Evolutionary conservation across 345 rosid species (phyloP).

Genomic region (Nasturtium officinale): DNA sequence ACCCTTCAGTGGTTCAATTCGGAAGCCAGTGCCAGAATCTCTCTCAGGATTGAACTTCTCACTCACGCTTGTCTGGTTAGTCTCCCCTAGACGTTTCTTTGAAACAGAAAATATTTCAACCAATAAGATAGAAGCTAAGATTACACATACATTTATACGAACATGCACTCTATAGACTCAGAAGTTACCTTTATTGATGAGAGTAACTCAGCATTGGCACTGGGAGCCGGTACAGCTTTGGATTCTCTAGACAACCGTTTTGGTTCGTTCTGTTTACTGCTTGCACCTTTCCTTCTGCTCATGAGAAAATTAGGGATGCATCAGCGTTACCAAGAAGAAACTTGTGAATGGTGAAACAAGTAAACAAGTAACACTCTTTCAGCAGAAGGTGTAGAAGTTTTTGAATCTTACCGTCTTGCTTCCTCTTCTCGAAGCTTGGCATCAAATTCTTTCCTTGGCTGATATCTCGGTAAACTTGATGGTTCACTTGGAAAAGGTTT

Average conservation of each 20-base stretch:
- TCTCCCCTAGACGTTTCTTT: slow-evolving; percentile 58
- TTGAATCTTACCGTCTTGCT: slow-evolving; percentile 51
- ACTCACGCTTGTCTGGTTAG: slow-evolving; percentile 49
- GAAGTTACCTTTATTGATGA: slow-evolving; percentile 53
- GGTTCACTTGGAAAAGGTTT: slow-evolving; percentile 66
- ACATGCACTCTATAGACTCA: not conserved
- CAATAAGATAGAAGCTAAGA: slow-evolving; percentile 31
- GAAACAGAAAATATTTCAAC: not conserved
- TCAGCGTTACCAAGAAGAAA: slow-evolving; percentile 4
- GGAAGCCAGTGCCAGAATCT: slow-evolving; percentile 55
- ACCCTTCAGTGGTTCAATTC: slow-evolving; percentile 51
- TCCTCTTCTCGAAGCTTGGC: slow-evolving; percentile 58
- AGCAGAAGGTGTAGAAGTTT: not conserved
- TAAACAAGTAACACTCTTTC: not conserved
- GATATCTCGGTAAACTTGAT: slow-evolving; percentile 64
- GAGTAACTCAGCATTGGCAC: slow-evolving; percentile 56
- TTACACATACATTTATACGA: not conserved
- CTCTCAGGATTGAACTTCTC: slow-evolving; percentile 50
- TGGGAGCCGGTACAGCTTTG: slow-evolving; percentile 58
- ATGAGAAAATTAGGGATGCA: not conserved
- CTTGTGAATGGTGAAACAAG: not conserved
- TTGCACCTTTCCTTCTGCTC: slow-evolving; percentile 49
- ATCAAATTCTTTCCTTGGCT: slow-evolving; percentile 69
- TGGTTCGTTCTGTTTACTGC: slow-evolving; percentile 51
- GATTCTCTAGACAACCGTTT: slow-evolving; percentile 49